Evolutionary conservation across 1,139 yeast genomes (phyloP), one percentile per base, ranked within the genome.

Genomic region (Arxiozyma slooffiae): DNA sequence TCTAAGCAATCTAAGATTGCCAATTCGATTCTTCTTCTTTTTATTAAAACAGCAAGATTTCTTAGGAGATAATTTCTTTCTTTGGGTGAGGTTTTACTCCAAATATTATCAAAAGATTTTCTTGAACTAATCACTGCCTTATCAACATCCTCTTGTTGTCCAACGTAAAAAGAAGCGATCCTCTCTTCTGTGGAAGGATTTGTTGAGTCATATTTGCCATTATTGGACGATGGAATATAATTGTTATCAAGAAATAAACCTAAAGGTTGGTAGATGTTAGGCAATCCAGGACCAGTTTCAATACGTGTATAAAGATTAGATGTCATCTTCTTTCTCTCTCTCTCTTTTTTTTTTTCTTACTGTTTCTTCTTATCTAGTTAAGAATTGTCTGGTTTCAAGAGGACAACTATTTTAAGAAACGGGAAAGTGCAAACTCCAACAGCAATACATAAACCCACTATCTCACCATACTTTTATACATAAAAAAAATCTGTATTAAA

Each of bases 41-140:
- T 76, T 47, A 81, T 70, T 53, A 79, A 64, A 34, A 74, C 76
- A 6, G 80, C 80, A 53, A 81, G 65, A 62, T 76, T 79, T 64
- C 63, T 65, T 53, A 82, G 66, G 42, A 78, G 62, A 26, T 64
- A 66, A 21, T 79, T 76, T 47, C 80, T 74, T 52, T 74, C 76
- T 23, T 71, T 62, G n/a, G 79, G 77, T 3, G 78, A 64, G 22
- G 71, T 63, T 55, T 72, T 67, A 50, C 73, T 71, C 81, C 85
- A 80, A 6, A 63, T 62, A 17, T 61, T 56, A 50, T 78, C 75
- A 73, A 81, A 87, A 4, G 94, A 94, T 20, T 70, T 67, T 51
- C 80, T 73, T 16, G 96, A 96, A 23, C 85, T 82, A 8, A 70
- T 71, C 2, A 87, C 96, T 1, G 96, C 96, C 47, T 66, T 59